phyloP scores from a whole-genome alignment of 208 protist genomes.

The Trypanosoma lewisi region DNA sequence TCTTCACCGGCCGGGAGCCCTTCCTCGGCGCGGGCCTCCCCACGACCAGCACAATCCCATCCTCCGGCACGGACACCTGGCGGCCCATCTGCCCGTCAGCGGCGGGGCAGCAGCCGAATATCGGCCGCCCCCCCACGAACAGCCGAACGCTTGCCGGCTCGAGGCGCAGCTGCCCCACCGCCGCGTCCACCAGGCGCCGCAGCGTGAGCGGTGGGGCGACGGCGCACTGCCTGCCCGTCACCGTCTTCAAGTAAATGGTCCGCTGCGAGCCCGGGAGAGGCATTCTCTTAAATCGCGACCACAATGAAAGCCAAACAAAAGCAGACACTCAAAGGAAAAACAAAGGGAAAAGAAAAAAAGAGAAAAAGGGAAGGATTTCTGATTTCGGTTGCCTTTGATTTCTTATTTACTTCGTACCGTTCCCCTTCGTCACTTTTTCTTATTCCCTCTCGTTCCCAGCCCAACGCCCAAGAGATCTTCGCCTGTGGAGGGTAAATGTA shows the following conservation, averaged over 20 bases:
- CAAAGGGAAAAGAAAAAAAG: slow-evolving; percentile 1
- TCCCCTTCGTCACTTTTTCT: no score
- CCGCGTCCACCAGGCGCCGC: slow-evolving; percentile 31
- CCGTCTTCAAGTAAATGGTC: slow-evolving; percentile 38
- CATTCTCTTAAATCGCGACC: neutral
- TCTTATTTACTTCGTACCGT: no score
- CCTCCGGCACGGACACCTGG: neutral
- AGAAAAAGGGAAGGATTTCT: neutral
- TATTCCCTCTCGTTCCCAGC: no score
- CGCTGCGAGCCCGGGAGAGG: neutral
- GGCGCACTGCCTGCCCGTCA: slow-evolving; percentile 35
- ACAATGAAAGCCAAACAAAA: neutral
- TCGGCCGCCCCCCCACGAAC: slow-evolving; percentile 14
- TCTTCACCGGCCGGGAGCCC: neutral
- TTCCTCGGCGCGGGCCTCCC: slow-evolving; percentile 4
- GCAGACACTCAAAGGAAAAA: slow-evolving; percentile 12
- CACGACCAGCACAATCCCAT: slow-evolving; percentile 14
- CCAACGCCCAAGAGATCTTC: no score
- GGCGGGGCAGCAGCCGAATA: slow-evolving; percentile 5
- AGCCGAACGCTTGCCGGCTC: slow-evolving; percentile 37
- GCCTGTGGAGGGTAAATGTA: no score
- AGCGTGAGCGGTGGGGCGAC: slow-evolving; percentile 44
- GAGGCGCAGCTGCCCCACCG: slow-evolving; percentile 33
- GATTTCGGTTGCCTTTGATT: no score
- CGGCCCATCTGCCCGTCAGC: neutral